Evolutionary conservation across 768 basidiomycete genomes (phyloP), one percentile per base, ranked within the genome.

Genomic region (Tricholoma matsutake): DNA sequence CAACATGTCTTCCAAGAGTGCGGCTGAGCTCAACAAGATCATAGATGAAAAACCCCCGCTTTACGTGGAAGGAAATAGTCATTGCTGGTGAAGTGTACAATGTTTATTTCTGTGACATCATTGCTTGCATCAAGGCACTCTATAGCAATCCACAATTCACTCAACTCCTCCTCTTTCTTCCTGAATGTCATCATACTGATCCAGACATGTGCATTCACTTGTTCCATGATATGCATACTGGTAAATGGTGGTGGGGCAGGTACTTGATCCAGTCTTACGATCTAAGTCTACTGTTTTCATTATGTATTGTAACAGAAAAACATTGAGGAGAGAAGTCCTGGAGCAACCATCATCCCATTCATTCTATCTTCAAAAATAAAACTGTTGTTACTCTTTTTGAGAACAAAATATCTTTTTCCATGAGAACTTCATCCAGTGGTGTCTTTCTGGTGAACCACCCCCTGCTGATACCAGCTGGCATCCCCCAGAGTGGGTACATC

Each of bases 221-320:
- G 0, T 81, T 73, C 59, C 68, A 74, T 62, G 80, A 83, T 54
- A 75, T 82, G 73, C 71, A 80, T 53, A 83, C 79, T 0, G 80
- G 76, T 0, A 72, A 76, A 47, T 84, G 83, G 83, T 83, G 81
- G 83, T 83, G 81, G 81, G 53, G 52, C 82, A 83, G 72, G 82
- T 81, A 63, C 14, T 75, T 66, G 16, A 53, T 32, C 13, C 11
- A 34, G 31, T 47, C 43, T 43, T 11, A 3, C 9, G 14, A 49
- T 34, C 35, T 32, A 25, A 54, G 18, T n/a, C n/a, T n/a, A n/a
- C n/a, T n/a, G n/a, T n/a, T n/a, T n/a, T n/a, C n/a, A n/a, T n/a
- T n/a, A n/a, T n/a, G 14, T 28, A 49, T 49, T 20, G 25, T 45
- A 11, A 9, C 35, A 65, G 61, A 47, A 60, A 51, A 55, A 53